Percentiles rank a stretch among this genome's conserved stretches.
phyloP scores from a whole-genome alignment of 2,329 filamentous ascomycete genomes.

The Clonostachys solani region DNA sequence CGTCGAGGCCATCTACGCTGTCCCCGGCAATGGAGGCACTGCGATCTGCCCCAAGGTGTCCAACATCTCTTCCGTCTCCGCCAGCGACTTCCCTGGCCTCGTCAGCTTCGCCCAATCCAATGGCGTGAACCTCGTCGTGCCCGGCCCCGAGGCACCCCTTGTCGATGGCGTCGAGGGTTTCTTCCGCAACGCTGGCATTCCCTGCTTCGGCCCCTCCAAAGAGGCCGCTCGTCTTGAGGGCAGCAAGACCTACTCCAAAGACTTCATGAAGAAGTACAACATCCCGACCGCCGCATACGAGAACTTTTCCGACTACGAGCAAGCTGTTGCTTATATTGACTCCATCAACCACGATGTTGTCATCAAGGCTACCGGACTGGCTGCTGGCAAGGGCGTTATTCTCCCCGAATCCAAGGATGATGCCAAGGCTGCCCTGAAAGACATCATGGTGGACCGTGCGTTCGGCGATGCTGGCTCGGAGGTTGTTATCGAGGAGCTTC shows the following conservation, averaged over 20 bases:
- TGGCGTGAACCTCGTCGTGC: slow-evolving; percentile 76
- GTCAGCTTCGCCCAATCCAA: slow-evolving; percentile 71
- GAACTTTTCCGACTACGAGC: slow-evolving; percentile 77
- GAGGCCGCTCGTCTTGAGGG: slow-evolving; percentile 88
- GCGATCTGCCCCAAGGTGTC: slow-evolving; percentile 63
- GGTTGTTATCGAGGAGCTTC: slow-evolving; percentile 92
- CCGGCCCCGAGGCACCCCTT: slow-evolving; percentile 89
- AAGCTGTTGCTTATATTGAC: slow-evolving; percentile 71
- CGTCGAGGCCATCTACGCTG: slow-evolving; percentile 69
- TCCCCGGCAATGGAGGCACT: slow-evolving; percentile 86
- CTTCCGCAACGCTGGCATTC: slow-evolving; percentile 71
- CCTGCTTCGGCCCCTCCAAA: slow-evolving; percentile 81
- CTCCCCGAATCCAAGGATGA: slow-evolving; percentile 80
- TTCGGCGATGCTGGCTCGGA: slow-evolving; percentile 86
- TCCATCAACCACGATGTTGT: slow-evolving; percentile 70
- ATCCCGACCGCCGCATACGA: slow-evolving; percentile 90
- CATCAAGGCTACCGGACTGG: slow-evolving; percentile 90
- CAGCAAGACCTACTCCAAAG: slow-evolving; percentile 95
- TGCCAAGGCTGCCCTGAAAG: slow-evolving; percentile 73
- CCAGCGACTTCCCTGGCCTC: slow-evolving; percentile 74
- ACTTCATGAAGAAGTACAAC: slow-evolving; percentile 89
- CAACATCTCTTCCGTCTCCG: slow-evolving; percentile 66
- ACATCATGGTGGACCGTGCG: slow-evolving; percentile 85
- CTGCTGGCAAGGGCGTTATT: slow-evolving; percentile 93
- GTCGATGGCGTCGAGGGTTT: slow-evolving; percentile 85